These are phyloP conservation scores for Triticum monococcum DNA, from an alignment of 176 grass and related monocot species.

Conservation along the genomic window DNA sequence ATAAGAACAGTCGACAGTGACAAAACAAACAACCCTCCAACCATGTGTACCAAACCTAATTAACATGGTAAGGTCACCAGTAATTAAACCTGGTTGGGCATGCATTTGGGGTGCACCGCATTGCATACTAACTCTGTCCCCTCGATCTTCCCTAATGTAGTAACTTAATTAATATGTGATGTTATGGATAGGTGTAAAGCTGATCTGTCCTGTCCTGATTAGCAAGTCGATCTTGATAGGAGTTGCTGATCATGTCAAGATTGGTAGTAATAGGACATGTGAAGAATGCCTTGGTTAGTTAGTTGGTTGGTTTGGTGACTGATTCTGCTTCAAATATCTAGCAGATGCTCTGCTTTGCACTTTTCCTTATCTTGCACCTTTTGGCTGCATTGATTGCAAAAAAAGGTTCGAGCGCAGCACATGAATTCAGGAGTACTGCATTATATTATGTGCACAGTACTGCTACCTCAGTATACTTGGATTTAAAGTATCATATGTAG, in stretches of 20 bases:
- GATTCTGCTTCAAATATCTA: conserved; percentile 26
- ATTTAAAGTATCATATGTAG: not conserved
- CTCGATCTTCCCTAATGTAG: not conserved
- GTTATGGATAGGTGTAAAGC: not conserved
- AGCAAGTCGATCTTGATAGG: not conserved
- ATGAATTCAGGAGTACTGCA: not conserved
- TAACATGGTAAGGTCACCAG: not conserved
- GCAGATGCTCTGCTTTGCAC: not conserved
- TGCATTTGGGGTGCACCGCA: conserved; percentile 30
- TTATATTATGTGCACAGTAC: not conserved
- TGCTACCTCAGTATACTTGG: not conserved
- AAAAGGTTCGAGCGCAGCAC: not conserved
- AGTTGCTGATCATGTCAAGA: not conserved
- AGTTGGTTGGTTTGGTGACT: conserved; percentile 7
- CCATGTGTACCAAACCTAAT: not conserved
- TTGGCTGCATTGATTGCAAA: conserved; percentile 15
- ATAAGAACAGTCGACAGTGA: not conserved
- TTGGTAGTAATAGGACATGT: conserved; percentile 30
- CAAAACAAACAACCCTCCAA: not conserved
- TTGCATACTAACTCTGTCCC: not conserved
- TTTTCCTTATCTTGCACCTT: conserved; percentile 18
- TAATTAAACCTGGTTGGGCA: not conserved
- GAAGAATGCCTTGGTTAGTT: conserved; percentile 16
- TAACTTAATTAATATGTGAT: not conserved
- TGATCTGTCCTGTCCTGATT: conserved; percentile 23